phyloP scores from a whole-genome alignment of 176 grass and related monocot genomes.

The Oryza nivara region DNA sequence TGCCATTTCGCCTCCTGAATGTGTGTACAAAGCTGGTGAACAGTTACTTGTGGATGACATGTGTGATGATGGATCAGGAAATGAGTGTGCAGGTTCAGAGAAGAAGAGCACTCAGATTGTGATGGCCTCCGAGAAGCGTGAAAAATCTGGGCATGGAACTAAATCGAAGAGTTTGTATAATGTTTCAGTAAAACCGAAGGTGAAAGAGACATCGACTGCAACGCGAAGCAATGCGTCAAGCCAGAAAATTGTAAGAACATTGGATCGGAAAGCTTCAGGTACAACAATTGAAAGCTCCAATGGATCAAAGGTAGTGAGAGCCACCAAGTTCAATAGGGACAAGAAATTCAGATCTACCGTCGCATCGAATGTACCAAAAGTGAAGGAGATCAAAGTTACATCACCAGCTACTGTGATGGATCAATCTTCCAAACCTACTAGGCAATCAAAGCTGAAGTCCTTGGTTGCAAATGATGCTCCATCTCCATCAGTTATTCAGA shows the following conservation, averaged over 20 bases:
- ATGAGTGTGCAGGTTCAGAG: constrained; percentile 25
- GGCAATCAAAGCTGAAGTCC: constrained; percentile 20
- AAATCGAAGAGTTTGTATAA: constrained; percentile 12
- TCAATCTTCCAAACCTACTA: constrained; percentile 24
- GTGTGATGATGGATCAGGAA: background rate
- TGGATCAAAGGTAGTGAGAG: constrained; percentile 24
- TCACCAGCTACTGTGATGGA: constrained; percentile 17
- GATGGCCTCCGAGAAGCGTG: background rate
- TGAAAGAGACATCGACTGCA: background rate
- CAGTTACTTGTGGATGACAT: constrained; percentile 1
- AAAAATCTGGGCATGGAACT: background rate
- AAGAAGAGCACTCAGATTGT: background rate
- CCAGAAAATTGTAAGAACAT: constrained; percentile 31
- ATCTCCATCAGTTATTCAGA: constrained; percentile 35
- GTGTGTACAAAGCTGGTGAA: background rate
- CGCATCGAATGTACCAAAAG: constrained; percentile 37
- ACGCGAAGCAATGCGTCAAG: constrained; percentile 2
- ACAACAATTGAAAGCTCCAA: constrained; percentile 31
- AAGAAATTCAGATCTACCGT: constrained; percentile 19
- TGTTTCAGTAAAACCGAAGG: constrained; percentile 23
- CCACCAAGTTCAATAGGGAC: constrained; percentile 21
- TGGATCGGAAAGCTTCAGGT: constrained; percentile 6
- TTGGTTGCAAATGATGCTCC: background rate
- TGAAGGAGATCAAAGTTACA: constrained; percentile 36
- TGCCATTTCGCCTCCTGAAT: background rate